Evolutionary conservation across 192 early-diverging fungal genomes (phyloP).

Genomic region (Backusella tarrabulga): DNA sequence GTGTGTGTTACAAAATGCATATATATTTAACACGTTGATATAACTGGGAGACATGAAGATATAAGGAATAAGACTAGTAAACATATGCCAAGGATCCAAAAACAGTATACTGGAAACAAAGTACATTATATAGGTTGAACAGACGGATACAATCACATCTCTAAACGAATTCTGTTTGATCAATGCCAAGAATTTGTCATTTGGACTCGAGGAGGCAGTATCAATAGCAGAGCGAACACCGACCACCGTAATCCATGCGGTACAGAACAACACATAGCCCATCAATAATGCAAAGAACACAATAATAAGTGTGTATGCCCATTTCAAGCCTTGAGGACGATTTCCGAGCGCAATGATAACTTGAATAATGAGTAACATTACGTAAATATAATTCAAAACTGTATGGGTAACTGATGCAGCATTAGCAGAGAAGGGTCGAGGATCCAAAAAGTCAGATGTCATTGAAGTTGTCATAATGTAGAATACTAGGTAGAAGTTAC

Average conservation of each 20-base stretch:
- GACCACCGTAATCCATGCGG: slow-evolving; percentile 30
- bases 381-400: slow-evolving; percentile 42
- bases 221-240: slow-evolving; percentile 17
- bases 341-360: slow-evolving; percentile 94
- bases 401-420: slow-evolving; percentile 32
- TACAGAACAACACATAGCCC: slow-evolving; percentile 37
- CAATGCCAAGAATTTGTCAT: slow-evolving; percentile 34
- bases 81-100: slow-evolving; percentile 78
- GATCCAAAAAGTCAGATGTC: slow-evolving; percentile 25
- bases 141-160: slow-evolving; percentile 52
- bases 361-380: slow-evolving; percentile 73
- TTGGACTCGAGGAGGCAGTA: slow-evolving; percentile 9
- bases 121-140: slow-evolving; percentile 70
- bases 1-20: slow-evolving; percentile 84
- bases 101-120: slow-evolving; percentile 61
- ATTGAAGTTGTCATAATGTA: slow-evolving; percentile 72
- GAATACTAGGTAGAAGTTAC: slow-evolving; percentile 90
- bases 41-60: slow-evolving; percentile 75
- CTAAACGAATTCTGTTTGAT: slow-evolving; percentile 46
- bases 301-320: slow-evolving; percentile 76
- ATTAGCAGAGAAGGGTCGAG: slow-evolving; percentile 33
- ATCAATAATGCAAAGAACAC: slow-evolving; percentile 51
- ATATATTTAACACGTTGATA: slow-evolving; percentile 79
- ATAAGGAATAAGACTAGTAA: slow-evolving; percentile 70
- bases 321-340: slow-evolving; percentile 85